Base-by-base conservation (phyloP, 225 moss, liverwort and hornwort genomes). In the Physcomitrium patens region DNA sequence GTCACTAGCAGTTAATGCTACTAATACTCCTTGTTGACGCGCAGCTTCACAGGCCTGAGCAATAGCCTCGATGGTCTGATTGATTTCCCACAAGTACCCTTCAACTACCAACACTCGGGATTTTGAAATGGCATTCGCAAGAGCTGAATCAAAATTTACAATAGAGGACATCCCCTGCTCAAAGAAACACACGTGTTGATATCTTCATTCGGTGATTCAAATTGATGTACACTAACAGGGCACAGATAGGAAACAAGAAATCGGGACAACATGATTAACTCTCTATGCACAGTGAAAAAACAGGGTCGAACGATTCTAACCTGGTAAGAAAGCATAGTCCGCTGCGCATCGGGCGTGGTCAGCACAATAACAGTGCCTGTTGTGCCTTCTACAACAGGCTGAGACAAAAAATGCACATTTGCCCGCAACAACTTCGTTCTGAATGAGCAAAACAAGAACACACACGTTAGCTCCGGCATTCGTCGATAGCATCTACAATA, bases 261-360 rank as follows among this genome's bases (percentile, higher is more conserved):
- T 6, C 28, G 47, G 37, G 14, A 10, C 4, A 50, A 19, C 59
- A 67, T 17, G 8, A 51, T 51, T 22, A 23, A 60, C 24, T 60
- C 20, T 50, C 49, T 6, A 10, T 44, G 16, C 28, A 23, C 3
- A 8, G 48, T 47, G 11, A 67, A 31, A 16, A 41, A 5, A 37
- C 5, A 15, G 31, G 31, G 31, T 6, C 22, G 43, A 17, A 66
- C 15, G 12, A 1, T 53, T 49, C 43, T 68, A 54, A 91, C 93
- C 78, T 93, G 93, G 66, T 93, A 93, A 43, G 93, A 91, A 14
- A 93, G 91, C 93, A 93, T 93, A 12, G 93, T 91, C 31, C 93
- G 91, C 71, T 93, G 93, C 13, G 93, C 93, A 84, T 93, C 93
- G 56, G 93, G 93, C 10, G 93, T 93, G 46, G 91, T 91, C 78